Evolutionary conservation across 2,329 filamentous ascomycete genomes (phyloP), one percentile per base, ranked within the genome.

Genomic region (Davidsoniella virescens): DNA sequence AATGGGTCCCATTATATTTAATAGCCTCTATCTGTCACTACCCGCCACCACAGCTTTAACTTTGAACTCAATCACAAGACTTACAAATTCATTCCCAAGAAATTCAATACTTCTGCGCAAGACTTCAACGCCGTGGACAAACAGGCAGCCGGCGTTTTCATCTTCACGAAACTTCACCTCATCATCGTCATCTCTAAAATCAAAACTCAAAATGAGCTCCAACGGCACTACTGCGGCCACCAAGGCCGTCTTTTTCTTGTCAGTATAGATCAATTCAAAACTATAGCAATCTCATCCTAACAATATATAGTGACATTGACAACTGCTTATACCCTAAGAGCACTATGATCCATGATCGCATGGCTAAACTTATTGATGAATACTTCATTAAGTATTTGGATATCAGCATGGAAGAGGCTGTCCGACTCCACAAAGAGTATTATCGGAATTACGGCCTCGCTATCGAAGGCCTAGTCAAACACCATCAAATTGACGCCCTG

Each of bases 401-500:
- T 18, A 69, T 96, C 2, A 72, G 76, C 1, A 70, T 72, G 57
- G 73, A 86, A 50, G 90, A 96, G 53, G 92, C 92, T n/a, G 78
- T 78, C 54, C 75, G 81, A 59, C 76, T 98, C 23, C 92, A 96
- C 65, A 73, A 79, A 63, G 84, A 88, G 59, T 98, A 98, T 70
- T 98, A 96, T 69, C 82, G 80, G 60, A 87, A 85, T 63, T 98
- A 98, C 63, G 92, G 93, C 26, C 77, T 98, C n/a, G 92, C 92
- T 26, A 93, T 98, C 56, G 87, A 96, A 67, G 92, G 92, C 1
- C 75, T 98, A 1, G 86, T 94, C 37, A 80, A 87, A 8, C 84
- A 95, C 65, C 92, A 98, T 68, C 80, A 94, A 65, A 94, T 98
- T 59, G 86, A 96, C 60, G 85, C 92, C 1, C 71, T 98, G 4